Evolutionary conservation across 768 basidiomycete genomes (phyloP), one percentile per base, ranked within the genome.

Genomic region (Lactarius deliciosus): DNA sequence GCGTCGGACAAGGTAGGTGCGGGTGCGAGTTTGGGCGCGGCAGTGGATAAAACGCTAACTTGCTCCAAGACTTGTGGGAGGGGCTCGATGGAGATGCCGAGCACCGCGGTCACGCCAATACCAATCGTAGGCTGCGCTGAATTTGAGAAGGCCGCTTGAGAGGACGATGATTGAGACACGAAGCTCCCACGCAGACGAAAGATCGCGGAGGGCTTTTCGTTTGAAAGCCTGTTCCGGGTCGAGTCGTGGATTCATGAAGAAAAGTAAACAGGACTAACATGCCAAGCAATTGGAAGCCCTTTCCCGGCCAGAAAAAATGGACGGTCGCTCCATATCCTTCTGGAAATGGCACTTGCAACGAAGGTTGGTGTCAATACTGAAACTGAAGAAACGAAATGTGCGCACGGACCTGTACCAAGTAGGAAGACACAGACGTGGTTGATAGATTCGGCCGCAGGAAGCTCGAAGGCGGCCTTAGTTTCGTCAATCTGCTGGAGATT

Each of bases 371-470:
- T 32, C 9, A 22, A 41, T 43, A 61, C 47, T 43, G 43, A 28
- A 25, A 30, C 34, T 25, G 50, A n/a, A 56, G 25, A 41, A 53
- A 20, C 8, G 22, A 25, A 32, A 18, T n/a, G 32, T 41, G 38
- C 43, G 18, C 2, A 76, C 84, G 60, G 68, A 91, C 92, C 82
- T 56, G 89, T 88, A 54, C 92, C 93, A 5, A 92, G 76, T 16
- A 96, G 76, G 76, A 94, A 95, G 2, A 96, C 90, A 57, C 90
- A 91, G 54, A 95, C 77, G 73, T 96, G 93, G 72, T 95, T 94
- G 69, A 95, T 89, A 16, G 83, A 80, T 65, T 83, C 84, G 0
- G 91, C 91, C 30, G 82, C 80, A 0, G 85, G 82, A 9, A 96
- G 81, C 74, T 91, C 86, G 70, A 94, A 94, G 40, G 87, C 77